These are phyloP conservation scores for Kockiozyma suomiensis DNA, from an alignment of 805 yeast genomes.

Conservation along the genomic window DNA sequence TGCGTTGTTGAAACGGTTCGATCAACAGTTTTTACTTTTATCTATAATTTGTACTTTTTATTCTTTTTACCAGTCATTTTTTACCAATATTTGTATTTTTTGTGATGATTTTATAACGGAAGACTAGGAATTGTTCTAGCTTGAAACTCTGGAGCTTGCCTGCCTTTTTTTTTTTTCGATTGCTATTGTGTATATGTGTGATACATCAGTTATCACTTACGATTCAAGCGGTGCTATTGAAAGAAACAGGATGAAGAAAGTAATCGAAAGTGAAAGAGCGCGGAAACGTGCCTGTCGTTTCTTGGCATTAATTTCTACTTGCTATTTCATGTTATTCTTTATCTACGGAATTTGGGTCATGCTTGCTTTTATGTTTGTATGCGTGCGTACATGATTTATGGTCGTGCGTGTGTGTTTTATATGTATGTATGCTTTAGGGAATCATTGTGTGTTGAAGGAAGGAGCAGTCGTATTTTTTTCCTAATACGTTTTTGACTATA, in stretches of 20 bases:
- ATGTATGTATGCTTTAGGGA: too few species aligned
- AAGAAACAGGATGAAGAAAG: neutral
- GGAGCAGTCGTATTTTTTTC: neutral
- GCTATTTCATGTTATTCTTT: neutral
- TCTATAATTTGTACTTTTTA: slow-evolving; percentile 7
- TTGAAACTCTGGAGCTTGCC: too few species aligned
- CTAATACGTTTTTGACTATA: too few species aligned
- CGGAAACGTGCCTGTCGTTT: neutral
- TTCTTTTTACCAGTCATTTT: neutral
- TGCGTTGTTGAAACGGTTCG: slow-evolving; percentile 17
- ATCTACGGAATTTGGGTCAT: slow-evolving; percentile 2
- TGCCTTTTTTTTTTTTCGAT: slow-evolving; percentile 7
- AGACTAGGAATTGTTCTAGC: neutral
- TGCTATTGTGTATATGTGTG: neutral
- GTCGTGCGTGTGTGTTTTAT: too few species aligned
- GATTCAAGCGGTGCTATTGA: neutral
- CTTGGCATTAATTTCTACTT: neutral
- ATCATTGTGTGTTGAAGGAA: neutral
- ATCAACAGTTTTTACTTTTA: neutral
- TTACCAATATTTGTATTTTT: slow-evolving; percentile 7
- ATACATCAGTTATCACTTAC: neutral
- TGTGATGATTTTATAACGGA: too few species aligned
- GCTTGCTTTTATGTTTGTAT: neutral
- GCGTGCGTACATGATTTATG: too few species aligned
- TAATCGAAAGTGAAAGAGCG: neutral